These are phyloP conservation scores for Cercospora sesami DNA, from an alignment of 2,329 filamentous ascomycete species.

Conservation along the genomic window DNA sequence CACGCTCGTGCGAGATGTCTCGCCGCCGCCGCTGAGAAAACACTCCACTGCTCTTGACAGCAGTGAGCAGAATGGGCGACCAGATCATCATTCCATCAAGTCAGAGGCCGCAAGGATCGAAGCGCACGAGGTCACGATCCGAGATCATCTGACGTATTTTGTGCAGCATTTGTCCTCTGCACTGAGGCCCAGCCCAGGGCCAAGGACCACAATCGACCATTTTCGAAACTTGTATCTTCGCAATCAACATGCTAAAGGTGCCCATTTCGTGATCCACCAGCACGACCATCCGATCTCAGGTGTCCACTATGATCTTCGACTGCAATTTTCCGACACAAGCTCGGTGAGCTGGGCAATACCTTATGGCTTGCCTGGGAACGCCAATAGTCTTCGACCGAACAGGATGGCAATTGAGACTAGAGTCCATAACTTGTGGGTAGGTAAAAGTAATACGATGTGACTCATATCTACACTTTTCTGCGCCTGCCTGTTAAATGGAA, in stretches of 20 bases:
- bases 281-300: conserved; percentile 70
- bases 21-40: conserved; percentile 35
- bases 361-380: conserved; percentile 47
- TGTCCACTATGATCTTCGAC: conserved; percentile 60
- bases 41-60: conserved; percentile 7
- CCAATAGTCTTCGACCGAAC: conserved; percentile 42
- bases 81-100: conserved; percentile 17
- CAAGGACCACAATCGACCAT: conserved; percentile 44
- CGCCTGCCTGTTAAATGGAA: neutral
- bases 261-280: conserved; percentile 67
- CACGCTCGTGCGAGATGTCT: conserved; percentile 33
- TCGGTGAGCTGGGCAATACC: conserved; percentile 59
- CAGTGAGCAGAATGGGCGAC: neutral
- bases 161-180: conserved; percentile 43
- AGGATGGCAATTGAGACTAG: conserved; percentile 50
- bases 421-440: conserved; percentile 47
- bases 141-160: conserved; percentile 53
- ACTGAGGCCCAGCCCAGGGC: conserved; percentile 30
- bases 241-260: conserved; percentile 49
- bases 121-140: conserved; percentile 51
- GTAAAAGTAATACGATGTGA: conserved; percentile 9
- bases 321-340: conserved; percentile 68
- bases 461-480: neutral
- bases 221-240: conserved; percentile 51
- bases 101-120: conserved; percentile 50